Base-by-base conservation (phyloP, 2,329 filamentous ascomycete species). In the Coniochaeta hoffmannii region DNA sequence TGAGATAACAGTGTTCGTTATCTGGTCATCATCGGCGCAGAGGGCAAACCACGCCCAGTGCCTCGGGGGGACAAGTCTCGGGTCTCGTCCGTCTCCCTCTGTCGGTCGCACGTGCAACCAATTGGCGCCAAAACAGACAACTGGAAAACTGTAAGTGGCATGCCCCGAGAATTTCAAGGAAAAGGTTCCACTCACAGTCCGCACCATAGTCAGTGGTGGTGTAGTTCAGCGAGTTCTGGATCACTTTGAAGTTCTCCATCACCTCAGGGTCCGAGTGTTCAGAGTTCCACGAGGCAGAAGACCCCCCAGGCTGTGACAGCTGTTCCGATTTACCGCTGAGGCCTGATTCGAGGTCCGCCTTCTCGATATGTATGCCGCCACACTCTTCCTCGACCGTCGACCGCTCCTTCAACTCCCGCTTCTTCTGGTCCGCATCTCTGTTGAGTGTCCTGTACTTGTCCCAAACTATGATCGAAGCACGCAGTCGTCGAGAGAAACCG, bases 161-260 rank as follows among this genome's bases (percentile, higher is more conserved):
- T n/a, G 53, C 50, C 31, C 32, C 50, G 30, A 35, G 11, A 38
- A 10, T 11, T n/a, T 7, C 7, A 28, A 31, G 31, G 22, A 19
- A 15, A 35, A 2, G 51, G 32, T 4, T 22, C 6, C 4, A 66
- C 75, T 63, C 71, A 83, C 86, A 89, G 66, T 76, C 77, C 15
- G 76, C 71, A 0, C 86, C 87, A 66, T 86, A 81, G 62, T 91
- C 88, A 14, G 89, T 80, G 0, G 86, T 87, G 14, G 84, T 86
- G 67, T 88, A 91, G 66, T 90, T 87, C 75, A 87, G 87, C n/a
- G 89, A 85, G 55, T 86, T 80, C 59, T 88, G 78, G 6, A 87
- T 80, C 41, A 90, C 76, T 30, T 81, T 52, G 58, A 72, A 72
- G 58, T 77, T 62, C 59, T 71, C 61, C 56, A 73, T 55, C 31